Conservation (phyloP, 805 yeast species). For the Isabelozyma pseudorhagii region DNA sequence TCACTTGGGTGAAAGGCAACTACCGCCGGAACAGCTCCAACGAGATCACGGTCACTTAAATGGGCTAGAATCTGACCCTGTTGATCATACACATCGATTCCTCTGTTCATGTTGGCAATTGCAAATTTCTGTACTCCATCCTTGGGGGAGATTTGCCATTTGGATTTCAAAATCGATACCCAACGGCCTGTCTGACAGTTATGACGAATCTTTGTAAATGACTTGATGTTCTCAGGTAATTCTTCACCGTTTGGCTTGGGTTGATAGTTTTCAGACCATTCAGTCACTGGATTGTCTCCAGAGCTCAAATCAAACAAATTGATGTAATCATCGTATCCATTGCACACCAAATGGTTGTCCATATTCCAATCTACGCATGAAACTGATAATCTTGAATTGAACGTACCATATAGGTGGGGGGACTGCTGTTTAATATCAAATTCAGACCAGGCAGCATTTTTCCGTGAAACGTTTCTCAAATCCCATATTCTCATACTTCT, state of each 20-base stretch:
- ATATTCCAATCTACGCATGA: constrained; percentile 82
- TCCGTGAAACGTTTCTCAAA: constrained; percentile 49
- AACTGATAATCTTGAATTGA: constrained; percentile 72
- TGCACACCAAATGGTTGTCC: constrained; percentile 71
- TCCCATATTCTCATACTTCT: constrained; percentile 87
- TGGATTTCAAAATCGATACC: constrained; percentile 88
- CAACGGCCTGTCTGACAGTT: constrained; percentile 97
- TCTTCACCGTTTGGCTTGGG: constrained; percentile 10
- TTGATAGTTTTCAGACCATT: constrained; percentile 19
- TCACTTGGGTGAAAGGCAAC: constrained; percentile 76
- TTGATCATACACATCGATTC: constrained; percentile 76
- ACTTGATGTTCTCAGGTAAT: constrained; percentile 47
- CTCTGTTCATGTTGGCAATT: constrained; percentile 91
- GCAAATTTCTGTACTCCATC: constrained; percentile 81
- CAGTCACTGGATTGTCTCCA: constrained; percentile 17
- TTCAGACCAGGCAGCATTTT: constrained; percentile 53
- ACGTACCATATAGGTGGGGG: constrained; percentile 57
- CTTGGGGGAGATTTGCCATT: constrained; percentile 74
- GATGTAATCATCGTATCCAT: constrained; percentile 88
- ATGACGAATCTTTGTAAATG: constrained; percentile 66
- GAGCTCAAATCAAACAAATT: constrained; percentile 55
- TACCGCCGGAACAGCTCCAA: constrained; percentile 94
- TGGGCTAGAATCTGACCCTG: constrained; percentile 79
- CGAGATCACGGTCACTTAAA: constrained; percentile 47
- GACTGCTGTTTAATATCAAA: constrained; percentile 40